These are phyloP conservation scores for Cephaloascus albidus DNA, from an alignment of 805 yeast genomes.

Conservation along the genomic window DNA sequence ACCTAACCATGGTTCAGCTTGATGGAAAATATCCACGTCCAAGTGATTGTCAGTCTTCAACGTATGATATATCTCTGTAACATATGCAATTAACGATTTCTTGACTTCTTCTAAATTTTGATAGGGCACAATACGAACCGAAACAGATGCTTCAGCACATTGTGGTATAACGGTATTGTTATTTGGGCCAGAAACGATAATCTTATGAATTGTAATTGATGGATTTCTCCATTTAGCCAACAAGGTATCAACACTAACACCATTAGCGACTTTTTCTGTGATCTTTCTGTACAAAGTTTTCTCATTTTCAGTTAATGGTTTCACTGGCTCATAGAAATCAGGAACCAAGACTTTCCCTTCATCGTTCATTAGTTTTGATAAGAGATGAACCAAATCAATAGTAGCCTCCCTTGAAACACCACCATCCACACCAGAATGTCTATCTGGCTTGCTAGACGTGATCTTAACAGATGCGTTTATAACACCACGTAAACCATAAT, in stretches of 20 bases:
- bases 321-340: constrained; percentile 60
- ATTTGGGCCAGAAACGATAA: constrained; percentile 83
- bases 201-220: constrained; percentile 75
- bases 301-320: constrained; percentile 50
- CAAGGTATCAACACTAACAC: constrained; percentile 35
- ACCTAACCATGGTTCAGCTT: constrained; percentile 96
- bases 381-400: constrained; percentile 66
- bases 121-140: constrained; percentile 84
- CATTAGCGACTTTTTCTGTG: constrained; percentile 21
- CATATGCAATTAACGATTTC: constrained; percentile 30
- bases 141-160: constrained; percentile 63
- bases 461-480: constrained; percentile 70
- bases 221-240: constrained; percentile 86
- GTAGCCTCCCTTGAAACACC: constrained; percentile 87
- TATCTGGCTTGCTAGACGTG: constrained; percentile 67
- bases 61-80: constrained; percentile 23
- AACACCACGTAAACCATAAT: constrained; percentile 91
- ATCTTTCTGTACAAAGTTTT: constrained; percentile 53
- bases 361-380: constrained; percentile 54
- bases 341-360: constrained; percentile 46
- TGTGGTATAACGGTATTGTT: constrained; percentile 88
- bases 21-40: constrained; percentile 55
- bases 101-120: constrained; percentile 63
- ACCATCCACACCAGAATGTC: constrained; percentile 96
- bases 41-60: constrained; percentile 57